A percentile compares a stretch with the other conserved stretches of the same genome.
Conservation (phyloP, 2,329 filamentous ascomycete genomes). For the Colletotrichum orbiculare region DNA sequence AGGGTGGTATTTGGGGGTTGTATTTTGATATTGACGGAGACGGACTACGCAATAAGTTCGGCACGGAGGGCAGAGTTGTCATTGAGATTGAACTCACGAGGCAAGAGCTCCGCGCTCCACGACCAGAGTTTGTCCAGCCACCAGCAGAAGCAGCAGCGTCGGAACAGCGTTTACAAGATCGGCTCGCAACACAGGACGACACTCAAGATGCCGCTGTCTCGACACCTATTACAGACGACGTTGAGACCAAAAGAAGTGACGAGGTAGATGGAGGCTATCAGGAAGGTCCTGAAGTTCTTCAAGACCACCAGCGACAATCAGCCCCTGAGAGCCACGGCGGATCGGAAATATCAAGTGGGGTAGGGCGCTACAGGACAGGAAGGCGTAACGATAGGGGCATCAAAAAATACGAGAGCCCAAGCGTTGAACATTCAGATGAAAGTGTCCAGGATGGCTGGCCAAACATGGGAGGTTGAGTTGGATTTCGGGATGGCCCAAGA, state of each 20-base stretch:
- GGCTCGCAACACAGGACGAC: not conserved
- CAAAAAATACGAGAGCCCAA: conserved; percentile 11
- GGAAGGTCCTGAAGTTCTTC: not conserved
- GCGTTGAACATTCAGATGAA: conserved; percentile 14
- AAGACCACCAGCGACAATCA: too few species aligned
- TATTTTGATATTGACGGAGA: conserved; percentile 62
- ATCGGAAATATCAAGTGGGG: not conserved
- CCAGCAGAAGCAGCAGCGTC: not conserved
- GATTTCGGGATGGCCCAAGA: not conserved
- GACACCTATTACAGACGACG: not conserved
- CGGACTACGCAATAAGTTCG: conserved; percentile 54
- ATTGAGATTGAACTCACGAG: conserved; percentile 66
- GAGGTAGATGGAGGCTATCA: too few species aligned
- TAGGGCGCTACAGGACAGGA: not conserved
- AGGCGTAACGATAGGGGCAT: not conserved
- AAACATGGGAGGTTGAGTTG: not conserved
- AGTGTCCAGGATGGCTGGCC: not conserved
- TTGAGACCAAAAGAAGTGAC: not conserved
- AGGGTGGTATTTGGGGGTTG: conserved; percentile 55
- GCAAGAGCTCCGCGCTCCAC: conserved; percentile 54
- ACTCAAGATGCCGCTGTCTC: too few species aligned
- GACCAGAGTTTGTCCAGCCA: conserved; percentile 6
- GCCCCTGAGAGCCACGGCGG: not conserved
- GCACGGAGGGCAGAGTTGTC: conserved; percentile 56
- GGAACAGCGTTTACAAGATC: not conserved